Percentiles rank a stretch among this genome's conserved stretches.
Conservation (phyloP, 768 basidiomycete species). For the Pleurotus tuoliensis region DNA sequence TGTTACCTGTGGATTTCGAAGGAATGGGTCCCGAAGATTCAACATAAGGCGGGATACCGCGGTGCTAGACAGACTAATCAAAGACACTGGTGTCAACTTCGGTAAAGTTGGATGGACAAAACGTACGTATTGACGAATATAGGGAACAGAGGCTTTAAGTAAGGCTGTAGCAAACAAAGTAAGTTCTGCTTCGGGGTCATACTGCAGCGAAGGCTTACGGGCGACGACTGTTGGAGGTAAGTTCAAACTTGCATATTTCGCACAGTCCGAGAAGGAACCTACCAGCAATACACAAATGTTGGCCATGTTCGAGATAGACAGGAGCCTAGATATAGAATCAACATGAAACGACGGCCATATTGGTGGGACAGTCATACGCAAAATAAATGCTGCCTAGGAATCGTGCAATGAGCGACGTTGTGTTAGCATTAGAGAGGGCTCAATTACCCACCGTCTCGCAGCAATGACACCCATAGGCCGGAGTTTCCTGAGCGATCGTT, state of each 20-base stretch:
- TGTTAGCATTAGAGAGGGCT: background rate
- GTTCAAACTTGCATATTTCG: background rate
- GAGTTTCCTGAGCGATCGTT: background rate
- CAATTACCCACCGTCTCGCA: background rate
- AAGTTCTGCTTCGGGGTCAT: background rate
- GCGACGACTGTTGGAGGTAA: background rate
- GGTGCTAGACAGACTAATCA: background rate
- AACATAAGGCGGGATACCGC: conserved; percentile 8
- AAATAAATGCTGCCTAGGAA: background rate
- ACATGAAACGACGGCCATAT: too few relatives aligned
- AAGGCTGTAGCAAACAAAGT: background rate
- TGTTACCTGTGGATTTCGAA: background rate
- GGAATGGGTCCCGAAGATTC: background rate
- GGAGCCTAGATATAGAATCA: background rate
- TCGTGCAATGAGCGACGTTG: background rate
- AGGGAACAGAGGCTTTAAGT: background rate
- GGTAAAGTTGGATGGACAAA: background rate
- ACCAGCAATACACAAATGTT: background rate
- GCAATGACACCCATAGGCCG: background rate
- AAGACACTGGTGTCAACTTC: background rate
- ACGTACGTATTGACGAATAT: background rate
- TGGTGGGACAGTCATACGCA: background rate
- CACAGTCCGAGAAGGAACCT: background rate
- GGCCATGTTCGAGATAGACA: background rate
- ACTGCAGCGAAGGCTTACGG: background rate